Base-by-base conservation (phyloP, 805 yeast species). In the Danielia oregonensis region DNA sequence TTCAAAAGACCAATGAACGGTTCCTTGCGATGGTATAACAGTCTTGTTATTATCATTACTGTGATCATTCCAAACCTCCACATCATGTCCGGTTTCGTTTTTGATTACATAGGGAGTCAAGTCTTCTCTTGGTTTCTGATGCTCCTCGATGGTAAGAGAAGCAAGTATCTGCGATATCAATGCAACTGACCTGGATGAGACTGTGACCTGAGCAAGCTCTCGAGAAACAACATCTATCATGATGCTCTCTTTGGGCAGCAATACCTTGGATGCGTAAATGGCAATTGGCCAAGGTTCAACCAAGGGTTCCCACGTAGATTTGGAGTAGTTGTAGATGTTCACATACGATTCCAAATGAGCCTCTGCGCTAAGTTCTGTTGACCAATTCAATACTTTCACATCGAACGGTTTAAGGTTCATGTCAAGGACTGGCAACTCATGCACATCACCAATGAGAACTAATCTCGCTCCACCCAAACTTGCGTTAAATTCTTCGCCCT, bases 241-340 rank as follows among this genome's bases (percentile, higher is more conserved):
- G 3, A 82, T 49, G 13, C 75, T 65, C 5, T 72, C 65, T 5
- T 70, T 68, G 0, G 77, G 72, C 10, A 65, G 67, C 0, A 52
- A 39, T 0, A 61, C 60, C 34, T 73, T 75, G 1, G 85, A 68
- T 2, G 83, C 76, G 54, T 84, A 86, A 9, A 86, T 59, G 0
- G 86, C 79, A 32, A 91, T 66, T 5, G 86, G 81, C 85, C 95
- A 84, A 0, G 91, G 82, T 51, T 93, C 98, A 32, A 93, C 57
- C 29, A 93, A 64, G 0, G 98, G 97, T 51, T 93, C 97, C 97
- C 98, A 89, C 0, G 87, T 75, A 3, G 96, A 88, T 42, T 84
- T 78, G 0, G 96, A 76, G 55, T 89, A 89, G 55, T 88, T 88
- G 67, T 84, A 89, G 14, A 86, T 76, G 56, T 86, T 88, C 7